Percentiles rank a stretch among this genome's conserved stretches.
phyloP scores from a whole-genome alignment of 176 grass and related monocot genomes.

The Paspalum notatum region DNA sequence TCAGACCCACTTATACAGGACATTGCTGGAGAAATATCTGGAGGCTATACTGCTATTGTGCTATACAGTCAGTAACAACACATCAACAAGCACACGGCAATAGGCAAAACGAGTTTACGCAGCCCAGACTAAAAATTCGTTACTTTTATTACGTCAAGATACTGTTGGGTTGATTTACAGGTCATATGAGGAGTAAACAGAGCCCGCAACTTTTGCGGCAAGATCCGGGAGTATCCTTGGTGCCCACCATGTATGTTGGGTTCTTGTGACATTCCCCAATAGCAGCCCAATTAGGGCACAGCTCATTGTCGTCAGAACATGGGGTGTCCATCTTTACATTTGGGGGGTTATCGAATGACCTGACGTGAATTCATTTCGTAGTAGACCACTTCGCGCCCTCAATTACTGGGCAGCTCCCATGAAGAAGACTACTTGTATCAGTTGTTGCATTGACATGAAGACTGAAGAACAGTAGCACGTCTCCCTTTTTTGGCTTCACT shows the following conservation, averaged over 20 bases:
- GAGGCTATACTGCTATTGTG: neutral
- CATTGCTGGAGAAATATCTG: neutral
- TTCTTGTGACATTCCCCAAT: slow-evolving; percentile 56
- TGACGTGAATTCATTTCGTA: slow-evolving; percentile 80
- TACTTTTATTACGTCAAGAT: slow-evolving; percentile 9
- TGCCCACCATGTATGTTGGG: slow-evolving; percentile 64
- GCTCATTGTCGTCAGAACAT: slow-evolving; percentile 48
- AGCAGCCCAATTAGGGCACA: slow-evolving; percentile 54
- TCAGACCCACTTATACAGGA: neutral
- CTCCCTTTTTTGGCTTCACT: slow-evolving; percentile 81
- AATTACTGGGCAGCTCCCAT: slow-evolving; percentile 75
- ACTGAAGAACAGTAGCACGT: slow-evolving; percentile 72
- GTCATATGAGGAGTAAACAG: slow-evolving; percentile 18
- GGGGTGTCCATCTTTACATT: slow-evolving; percentile 2
- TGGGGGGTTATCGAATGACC: slow-evolving; percentile 57
- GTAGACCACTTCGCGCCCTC: slow-evolving; percentile 86
- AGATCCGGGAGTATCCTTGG: slow-evolving; percentile 42
- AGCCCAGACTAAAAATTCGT: neutral
- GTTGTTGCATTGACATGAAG: slow-evolving; percentile 69
- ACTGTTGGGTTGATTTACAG: neutral
- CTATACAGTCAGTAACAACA: neutral
- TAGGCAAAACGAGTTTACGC: neutral
- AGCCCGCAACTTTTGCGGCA: slow-evolving; percentile 65
- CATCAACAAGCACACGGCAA: neutral
- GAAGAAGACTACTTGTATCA: slow-evolving; percentile 69